These are phyloP conservation scores for Talaromyces rugulosus DNA, from an alignment of 2,329 filamentous ascomycete species.

Conservation along the genomic window DNA sequence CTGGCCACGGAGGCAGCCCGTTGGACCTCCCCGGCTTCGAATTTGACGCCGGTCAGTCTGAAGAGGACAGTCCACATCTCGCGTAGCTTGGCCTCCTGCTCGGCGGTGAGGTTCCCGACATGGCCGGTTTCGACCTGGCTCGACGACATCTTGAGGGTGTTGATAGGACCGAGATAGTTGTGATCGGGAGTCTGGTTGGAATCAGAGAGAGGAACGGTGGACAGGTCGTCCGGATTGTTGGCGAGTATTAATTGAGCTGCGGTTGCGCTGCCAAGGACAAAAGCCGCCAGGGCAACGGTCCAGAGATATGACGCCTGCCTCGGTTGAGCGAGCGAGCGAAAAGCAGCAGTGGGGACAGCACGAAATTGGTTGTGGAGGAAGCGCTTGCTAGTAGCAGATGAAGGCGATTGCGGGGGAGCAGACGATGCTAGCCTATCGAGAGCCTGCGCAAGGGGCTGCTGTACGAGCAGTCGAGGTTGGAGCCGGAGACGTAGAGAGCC, in stretches of 20 bases:
- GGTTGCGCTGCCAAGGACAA: slow-evolving; percentile 31
- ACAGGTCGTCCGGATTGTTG: not conserved
- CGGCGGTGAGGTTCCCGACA: slow-evolving; percentile 79
- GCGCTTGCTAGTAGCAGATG: slow-evolving; percentile 20
- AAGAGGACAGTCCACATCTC: slow-evolving; percentile 78
- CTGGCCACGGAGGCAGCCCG: slow-evolving; percentile 4
- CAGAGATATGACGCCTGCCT: slow-evolving; percentile 36
- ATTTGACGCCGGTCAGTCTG: slow-evolving; percentile 65
- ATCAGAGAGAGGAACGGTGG: not conserved
- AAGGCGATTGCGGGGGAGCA: slow-evolving; percentile 18
- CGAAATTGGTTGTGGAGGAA: slow-evolving; percentile 22
- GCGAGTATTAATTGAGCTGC: slow-evolving; percentile 22
- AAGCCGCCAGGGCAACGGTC: slow-evolving; percentile 30
- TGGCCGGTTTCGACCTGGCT: slow-evolving; percentile 53
- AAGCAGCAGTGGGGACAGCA: slow-evolving; percentile 14
- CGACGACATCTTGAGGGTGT: slow-evolving; percentile 34
- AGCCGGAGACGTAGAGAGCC: slow-evolving; percentile 22
- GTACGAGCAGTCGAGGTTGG: slow-evolving; percentile 14
- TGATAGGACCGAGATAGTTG: slow-evolving; percentile 29
- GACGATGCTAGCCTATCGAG: slow-evolving; percentile 10
- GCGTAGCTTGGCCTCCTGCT: slow-evolving; percentile 82
- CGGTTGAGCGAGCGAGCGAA: slow-evolving; percentile 17
- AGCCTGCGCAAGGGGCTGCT: slow-evolving; percentile 2
- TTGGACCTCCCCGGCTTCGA: slow-evolving; percentile 21
- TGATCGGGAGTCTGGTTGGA: slow-evolving; percentile 14